These are phyloP conservation scores for Phytophthora capsici DNA, from an alignment of 352 stramenopile genomes.

Conservation along the genomic window DNA sequence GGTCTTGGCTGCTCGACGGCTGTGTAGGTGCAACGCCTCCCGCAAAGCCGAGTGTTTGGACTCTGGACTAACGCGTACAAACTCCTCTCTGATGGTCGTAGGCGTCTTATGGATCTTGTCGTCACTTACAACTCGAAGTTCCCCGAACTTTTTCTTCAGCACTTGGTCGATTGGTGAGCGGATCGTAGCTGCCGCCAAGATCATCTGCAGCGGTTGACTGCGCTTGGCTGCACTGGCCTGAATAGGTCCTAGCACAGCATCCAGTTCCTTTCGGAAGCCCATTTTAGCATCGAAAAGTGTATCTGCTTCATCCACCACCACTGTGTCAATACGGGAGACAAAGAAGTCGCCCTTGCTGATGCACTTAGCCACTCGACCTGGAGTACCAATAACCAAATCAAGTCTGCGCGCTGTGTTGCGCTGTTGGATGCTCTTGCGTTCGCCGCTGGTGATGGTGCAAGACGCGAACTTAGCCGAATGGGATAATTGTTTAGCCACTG, in stretches of 20 bases:
- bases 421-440: constrained; percentile 75
- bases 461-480: constrained; percentile 78
- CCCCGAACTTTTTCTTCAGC: constrained; percentile 71
- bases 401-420: constrained; percentile 52
- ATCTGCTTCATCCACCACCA: constrained; percentile 84
- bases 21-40: constrained; percentile 55
- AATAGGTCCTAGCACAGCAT: constrained; percentile 70
- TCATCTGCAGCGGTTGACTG: constrained; percentile 58
- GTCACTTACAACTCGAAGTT: constrained; percentile 68
- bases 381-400: constrained; percentile 81
- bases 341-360: constrained; percentile 77
- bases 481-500: constrained; percentile 70
- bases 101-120: constrained; percentile 78
- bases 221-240: constrained; percentile 72
- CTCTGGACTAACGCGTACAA: constrained; percentile 66
- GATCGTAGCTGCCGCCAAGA: constrained; percentile 79
- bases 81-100: constrained; percentile 62
- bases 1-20: constrained; percentile 51
- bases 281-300: constrained; percentile 86
- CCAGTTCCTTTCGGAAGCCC: constrained; percentile 78
- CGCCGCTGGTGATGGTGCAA: constrained; percentile 64
- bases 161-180: constrained; percentile 74
- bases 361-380: constrained; percentile 75
- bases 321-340: constrained; percentile 70
- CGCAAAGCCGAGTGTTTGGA: constrained; percentile 76